Conservation (phyloP, 1,284 basidiomycete genomes). For the Schizophyllum amplum region DNA sequence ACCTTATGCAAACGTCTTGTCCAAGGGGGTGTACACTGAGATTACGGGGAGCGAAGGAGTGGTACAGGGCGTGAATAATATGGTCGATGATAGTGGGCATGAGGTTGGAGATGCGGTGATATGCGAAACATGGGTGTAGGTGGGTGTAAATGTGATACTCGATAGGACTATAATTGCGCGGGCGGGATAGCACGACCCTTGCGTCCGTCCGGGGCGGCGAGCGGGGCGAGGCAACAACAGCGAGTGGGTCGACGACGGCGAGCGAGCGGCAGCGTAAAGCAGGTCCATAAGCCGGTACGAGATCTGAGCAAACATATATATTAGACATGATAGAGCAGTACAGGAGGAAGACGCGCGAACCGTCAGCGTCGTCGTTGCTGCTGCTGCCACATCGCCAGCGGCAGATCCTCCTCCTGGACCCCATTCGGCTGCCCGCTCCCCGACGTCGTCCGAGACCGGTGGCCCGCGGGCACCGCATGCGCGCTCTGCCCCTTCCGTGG, state of each 20-base stretch:
- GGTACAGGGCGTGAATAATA: neutral
- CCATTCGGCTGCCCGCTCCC: conserved; percentile 20
- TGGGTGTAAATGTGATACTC: neutral
- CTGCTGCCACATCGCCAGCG: conserved; percentile 68
- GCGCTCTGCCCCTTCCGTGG: conserved; percentile 58
- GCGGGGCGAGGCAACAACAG: too few species aligned
- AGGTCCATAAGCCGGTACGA: too few species aligned
- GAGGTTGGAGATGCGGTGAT: neutral
- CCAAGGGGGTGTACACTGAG: neutral
- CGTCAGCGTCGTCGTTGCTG: conserved; percentile 41
- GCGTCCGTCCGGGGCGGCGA: too few species aligned
- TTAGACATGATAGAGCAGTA: too few species aligned
- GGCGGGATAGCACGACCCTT: too few species aligned
- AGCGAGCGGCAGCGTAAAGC: too few species aligned
- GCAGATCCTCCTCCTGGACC: conserved; percentile 65
- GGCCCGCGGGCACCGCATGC: conserved; percentile 41
- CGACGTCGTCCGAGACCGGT: conserved; percentile 32
- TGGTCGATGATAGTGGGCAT: neutral
- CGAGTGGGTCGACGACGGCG: too few species aligned
- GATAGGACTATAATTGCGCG: neutral
- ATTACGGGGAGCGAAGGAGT: neutral
- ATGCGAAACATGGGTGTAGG: neutral
- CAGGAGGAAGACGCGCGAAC: neutral
- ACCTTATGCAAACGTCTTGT: too few species aligned
- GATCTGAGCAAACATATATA: too few species aligned